Evolutionary conservation across 768 basidiomycete species (phyloP).

Genomic region (Kwoniella dejecticola): DNA sequence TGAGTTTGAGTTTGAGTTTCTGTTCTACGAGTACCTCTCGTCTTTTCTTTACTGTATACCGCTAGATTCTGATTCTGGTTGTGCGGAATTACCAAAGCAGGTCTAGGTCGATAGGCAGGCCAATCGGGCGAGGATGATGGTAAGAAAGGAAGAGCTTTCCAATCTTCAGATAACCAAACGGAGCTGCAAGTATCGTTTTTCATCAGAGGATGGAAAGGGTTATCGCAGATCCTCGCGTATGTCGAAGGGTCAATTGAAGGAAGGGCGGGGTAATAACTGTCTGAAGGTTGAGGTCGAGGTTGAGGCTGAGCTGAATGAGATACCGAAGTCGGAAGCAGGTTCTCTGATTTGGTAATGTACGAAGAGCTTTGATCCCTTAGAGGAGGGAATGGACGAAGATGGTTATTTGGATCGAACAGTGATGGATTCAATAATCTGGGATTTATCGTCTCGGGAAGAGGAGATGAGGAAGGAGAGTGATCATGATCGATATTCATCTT

Average conservation of each 20-base stretch:
- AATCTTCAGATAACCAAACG: constrained; percentile 9
- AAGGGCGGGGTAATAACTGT: background rate
- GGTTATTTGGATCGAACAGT: background rate
- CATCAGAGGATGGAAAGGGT: constrained; percentile 1
- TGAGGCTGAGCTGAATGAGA: too few relatives aligned
- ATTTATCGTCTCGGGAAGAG: background rate
- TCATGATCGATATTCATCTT: background rate
- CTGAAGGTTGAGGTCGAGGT: background rate
- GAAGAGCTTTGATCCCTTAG: background rate
- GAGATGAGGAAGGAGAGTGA: background rate
- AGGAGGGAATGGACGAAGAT: background rate
- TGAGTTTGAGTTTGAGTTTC: too few relatives aligned
- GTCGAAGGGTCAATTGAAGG: background rate
- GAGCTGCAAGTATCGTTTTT: background rate
- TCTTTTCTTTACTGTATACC: too few relatives aligned
- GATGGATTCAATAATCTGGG: constrained; percentile 2
- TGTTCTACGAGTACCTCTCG: too few relatives aligned
- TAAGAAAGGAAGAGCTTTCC: background rate
- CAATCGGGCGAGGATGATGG: background rate
- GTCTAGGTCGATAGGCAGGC: background rate
- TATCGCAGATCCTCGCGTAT: background rate
- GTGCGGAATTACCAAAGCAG: background rate
- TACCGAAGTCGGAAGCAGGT: too few relatives aligned
- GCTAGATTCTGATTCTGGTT: background rate
- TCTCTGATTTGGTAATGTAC: too few relatives aligned